Evolutionary conservation across 148 eudicot species (phyloP).

Genomic region (Amaranthus palmeri): DNA sequence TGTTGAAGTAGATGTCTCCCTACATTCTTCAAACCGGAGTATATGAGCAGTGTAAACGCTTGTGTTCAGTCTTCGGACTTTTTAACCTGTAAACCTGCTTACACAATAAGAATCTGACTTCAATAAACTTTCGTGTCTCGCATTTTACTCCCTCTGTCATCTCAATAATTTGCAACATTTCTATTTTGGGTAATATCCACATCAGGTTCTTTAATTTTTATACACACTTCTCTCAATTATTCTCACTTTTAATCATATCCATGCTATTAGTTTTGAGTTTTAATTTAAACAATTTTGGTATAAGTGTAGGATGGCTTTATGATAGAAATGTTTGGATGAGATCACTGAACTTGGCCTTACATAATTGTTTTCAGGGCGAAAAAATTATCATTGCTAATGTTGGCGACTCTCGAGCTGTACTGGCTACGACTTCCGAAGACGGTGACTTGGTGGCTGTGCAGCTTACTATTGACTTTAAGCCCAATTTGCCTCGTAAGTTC

Average conservation of each 20-base stretch:
- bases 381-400: slow-evolving; percentile 63
- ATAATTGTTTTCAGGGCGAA: slow-evolving; percentile 52
- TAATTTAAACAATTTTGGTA: too few relatives aligned
- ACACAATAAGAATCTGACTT: not conserved
- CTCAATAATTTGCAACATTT: too few relatives aligned
- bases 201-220: too few relatives aligned
- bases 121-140: not conserved
- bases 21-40: slow-evolving; percentile 23
- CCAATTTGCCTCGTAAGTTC: slow-evolving; percentile 81
- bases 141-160: not conserved
- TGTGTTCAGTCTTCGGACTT: slow-evolving; percentile 5
- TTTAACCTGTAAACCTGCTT: slow-evolving; percentile 16
- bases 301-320: not conserved
- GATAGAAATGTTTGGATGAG: not conserved
- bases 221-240: too few relatives aligned
- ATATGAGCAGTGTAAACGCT: not conserved
- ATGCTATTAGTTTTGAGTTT: too few relatives aligned
- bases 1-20: slow-evolving; percentile 16
- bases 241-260: too few relatives aligned
- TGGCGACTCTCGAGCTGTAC: slow-evolving; percentile 94
- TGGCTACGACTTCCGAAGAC: slow-evolving; percentile 70
- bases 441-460: slow-evolving; percentile 68
- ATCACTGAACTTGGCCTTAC: not conserved
- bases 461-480: slow-evolving; percentile 86
- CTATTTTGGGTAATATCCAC: too few relatives aligned